Base-by-base conservation (phyloP, 2,329 filamentous ascomycete species). In the Exophiala sp. region DNA sequence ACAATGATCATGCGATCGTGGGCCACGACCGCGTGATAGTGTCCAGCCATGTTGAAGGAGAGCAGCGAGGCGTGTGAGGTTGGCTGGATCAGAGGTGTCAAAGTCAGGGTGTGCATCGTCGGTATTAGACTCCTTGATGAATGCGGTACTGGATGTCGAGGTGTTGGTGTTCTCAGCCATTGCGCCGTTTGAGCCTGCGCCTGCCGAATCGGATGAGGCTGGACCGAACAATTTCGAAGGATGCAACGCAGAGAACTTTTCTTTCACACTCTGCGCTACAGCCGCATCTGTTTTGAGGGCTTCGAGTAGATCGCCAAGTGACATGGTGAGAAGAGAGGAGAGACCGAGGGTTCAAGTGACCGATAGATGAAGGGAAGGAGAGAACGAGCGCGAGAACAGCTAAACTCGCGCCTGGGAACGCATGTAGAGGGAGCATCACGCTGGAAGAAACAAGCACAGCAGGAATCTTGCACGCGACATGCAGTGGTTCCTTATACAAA, bases 21-120 rank as follows among this genome's bases (percentile, higher is more conserved):
- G 54, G 21, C 54, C 54, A 8, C 43, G 43, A 13, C 54, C 54
- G 23, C 24, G 46, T 16, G 35, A 37, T 2, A 52, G n/a, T 2
- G 14, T 42, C 54, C 54, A 57, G 16, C 45, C 48, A 16, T 14
- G 30, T 22, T 43, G 42, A 3, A 35, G 10, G 7, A 57, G 32
- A 19, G 48, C 42, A 27, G 53, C 29, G n/a, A 53, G n/a, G 32
- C 48, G 50, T 11, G 39, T 42, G n/a, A 57, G 16, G 14, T 45
- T 53, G 30, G 32, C 32, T 4, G 19, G 11, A 18, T 49, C 29
- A 9, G 34, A 22, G 8, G 34, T 22, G 47, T 57, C 47, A 16
- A 57, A 10, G 29, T 46, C 42, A 4, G 48, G 47, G 29, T 57
- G 51, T n/a, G 41, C 14, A 7, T 23, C 43, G 14, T 46, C 48